Evolutionary conservation across 345 rosid genomes (phyloP), one percentile per base, ranked within the genome.

Genomic region (Citrus sp.): DNA sequence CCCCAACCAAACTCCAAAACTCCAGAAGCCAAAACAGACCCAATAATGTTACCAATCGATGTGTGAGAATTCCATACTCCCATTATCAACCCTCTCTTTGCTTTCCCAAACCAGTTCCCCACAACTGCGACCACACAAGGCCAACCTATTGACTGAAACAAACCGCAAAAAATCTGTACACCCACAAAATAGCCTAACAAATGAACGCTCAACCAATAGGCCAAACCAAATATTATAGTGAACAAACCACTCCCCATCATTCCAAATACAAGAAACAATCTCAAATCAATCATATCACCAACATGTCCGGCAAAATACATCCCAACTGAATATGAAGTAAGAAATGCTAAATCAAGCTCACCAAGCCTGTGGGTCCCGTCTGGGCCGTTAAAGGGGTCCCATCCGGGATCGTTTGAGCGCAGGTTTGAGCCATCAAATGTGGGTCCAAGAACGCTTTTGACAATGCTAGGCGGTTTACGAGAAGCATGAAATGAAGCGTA

Each of bases 81-180:
- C 99, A 95, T 89, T 54, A 91, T 92, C 87, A 95, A 78, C 34
- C 98, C 98, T 83, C 99, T 90, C 81, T 95, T 92, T 73, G 88
- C 91, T 81, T 96, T 96, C 78, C 92, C 95, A 83, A 84, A 92
- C 99, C 97, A 94, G 69, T 94, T 94, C 71, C 99, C 97, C 77
- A 92, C 91, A 25, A 94, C 88, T 21, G 99, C 85, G 42, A 94
- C 98, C 81, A 96, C 98, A 87, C 93, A 96, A 75, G 99, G 98
- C 98, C 97, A 96, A n/a, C 99, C 97, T 35, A 91, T 91, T 16
- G 99, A 95, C 83, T 93, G 99, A 85, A 93, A 92, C 84, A 92
- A 76, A 22, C 99, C 98, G 80, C 95, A 91, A 37, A 88, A 77
- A 67, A 93, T 83, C 86, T 95, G 97, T 72, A 91, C 93, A 69